Evolutionary conservation across 345 rosid genomes (phyloP).

Genomic region (Erucastrum elatum): DNA sequence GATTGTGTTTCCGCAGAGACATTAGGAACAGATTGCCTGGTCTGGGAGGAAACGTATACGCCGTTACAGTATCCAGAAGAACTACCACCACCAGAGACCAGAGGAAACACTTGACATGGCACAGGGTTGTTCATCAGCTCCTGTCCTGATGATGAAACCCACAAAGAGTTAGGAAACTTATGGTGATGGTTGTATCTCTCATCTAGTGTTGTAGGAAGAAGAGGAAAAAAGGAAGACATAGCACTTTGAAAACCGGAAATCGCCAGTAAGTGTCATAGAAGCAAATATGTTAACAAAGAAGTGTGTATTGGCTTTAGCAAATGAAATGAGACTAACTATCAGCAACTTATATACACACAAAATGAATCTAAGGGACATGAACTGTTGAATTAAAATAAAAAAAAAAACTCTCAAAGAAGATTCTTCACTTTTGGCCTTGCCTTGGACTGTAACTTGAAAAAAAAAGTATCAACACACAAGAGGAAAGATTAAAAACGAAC

Average conservation of each 20-base stretch:
- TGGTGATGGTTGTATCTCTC: conserved; percentile 39
- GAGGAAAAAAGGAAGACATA: conserved; percentile 50
- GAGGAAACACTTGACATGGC: conserved; percentile 42
- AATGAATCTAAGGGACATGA: conserved; percentile 7
- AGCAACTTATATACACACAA: conserved; percentile 21
- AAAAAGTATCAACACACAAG: no score
- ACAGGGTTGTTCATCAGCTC: conserved; percentile 46
- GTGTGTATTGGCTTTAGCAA: conserved; percentile 16
- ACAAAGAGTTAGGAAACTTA: conserved; percentile 43
- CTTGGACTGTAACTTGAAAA: not conserved
- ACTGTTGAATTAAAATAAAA: not conserved
- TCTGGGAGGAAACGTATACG: conserved; percentile 46
- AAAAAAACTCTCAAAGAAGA: conserved; percentile 14
- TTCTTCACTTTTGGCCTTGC: conserved; percentile 26
- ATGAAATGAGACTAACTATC: conserved; percentile 21
- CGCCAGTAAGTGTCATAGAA: conserved; percentile 26
- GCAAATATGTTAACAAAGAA: conserved; percentile 15
- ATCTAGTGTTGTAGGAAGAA: conserved; percentile 38
- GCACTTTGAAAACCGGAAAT: conserved; percentile 29
- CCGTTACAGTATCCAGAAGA: conserved; percentile 41
- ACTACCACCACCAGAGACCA: conserved; percentile 39
- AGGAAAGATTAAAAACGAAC: no score
- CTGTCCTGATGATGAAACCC: conserved; percentile 50
- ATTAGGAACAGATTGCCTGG: conserved; percentile 44
- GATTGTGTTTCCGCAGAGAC: conserved; percentile 43